Percentiles rank a stretch among this genome's conserved stretches.
Evolutionary conservation across 202 grass and related monocot genomes (phyloP).

Genomic region (Eragrostis tef): DNA sequence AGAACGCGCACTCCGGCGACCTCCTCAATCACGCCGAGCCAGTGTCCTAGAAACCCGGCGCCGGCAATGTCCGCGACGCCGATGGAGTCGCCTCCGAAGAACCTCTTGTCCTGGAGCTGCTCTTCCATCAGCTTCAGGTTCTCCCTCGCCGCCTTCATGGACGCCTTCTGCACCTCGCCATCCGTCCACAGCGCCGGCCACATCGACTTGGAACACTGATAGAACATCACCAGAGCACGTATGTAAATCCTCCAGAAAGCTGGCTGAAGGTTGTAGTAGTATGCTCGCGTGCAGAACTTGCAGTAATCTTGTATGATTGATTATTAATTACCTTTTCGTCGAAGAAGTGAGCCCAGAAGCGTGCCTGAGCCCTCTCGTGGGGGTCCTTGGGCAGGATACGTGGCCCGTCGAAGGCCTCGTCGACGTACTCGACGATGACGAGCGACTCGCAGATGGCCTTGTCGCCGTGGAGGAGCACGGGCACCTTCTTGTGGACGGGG

Average conservation of each 20-base stretch:
- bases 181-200: conserved; percentile 61
- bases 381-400: conserved; percentile 51
- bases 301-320: too few relatives aligned
- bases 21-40: conserved; percentile 51
- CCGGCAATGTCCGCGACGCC: conserved; percentile 54
- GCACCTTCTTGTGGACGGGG: conserved; percentile 59
- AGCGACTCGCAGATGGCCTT: conserved; percentile 50
- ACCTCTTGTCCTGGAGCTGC: conserved; percentile 50
- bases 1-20: conserved; percentile 46
- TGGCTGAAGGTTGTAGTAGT: too few relatives aligned
- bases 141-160: conserved; percentile 39
- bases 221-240: not conserved
- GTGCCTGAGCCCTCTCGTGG: conserved; percentile 35
- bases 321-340: conserved; percentile 51
- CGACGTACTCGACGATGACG: conserved; percentile 55
- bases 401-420: conserved; percentile 43
- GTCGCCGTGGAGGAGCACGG: conserved; percentile 59
- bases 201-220: conserved; percentile 33
- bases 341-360: conserved; percentile 65
- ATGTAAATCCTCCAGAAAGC: too few relatives aligned
- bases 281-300: too few relatives aligned
- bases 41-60: conserved; percentile 45
- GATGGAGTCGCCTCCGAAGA: conserved; percentile 65
- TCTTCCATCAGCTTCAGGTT: conserved; percentile 51
- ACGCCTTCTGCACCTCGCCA: conserved; percentile 39